These are phyloP conservation scores for Globisporangium emineosum DNA, from an alignment of 352 stramenopile genomes.

Conservation along the genomic window DNA sequence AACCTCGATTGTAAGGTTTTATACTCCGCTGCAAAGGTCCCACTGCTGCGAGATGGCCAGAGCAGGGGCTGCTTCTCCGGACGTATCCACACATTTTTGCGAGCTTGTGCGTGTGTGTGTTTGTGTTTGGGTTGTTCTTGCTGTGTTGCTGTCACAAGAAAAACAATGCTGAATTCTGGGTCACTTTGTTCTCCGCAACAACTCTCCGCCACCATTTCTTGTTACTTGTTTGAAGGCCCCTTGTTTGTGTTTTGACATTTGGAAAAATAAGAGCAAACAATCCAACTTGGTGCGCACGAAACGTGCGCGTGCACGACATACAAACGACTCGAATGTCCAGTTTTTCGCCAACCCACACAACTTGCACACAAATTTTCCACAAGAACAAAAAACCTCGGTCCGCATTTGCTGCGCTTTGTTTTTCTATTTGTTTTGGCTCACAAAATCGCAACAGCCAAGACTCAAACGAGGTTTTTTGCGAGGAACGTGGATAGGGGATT, in stretches of 20 bases:
- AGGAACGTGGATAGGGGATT: neutral
- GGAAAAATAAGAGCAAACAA: neutral
- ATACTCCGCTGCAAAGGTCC: neutral
- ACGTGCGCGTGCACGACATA: neutral
- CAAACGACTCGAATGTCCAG: neutral
- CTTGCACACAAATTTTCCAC: neutral
- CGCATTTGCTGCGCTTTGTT: too few relatives aligned
- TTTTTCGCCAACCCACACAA: neutral
- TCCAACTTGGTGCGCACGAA: neutral
- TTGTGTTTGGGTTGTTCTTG: neutral
- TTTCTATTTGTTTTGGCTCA: too few relatives aligned
- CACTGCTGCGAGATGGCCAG: slow-evolving; percentile 3
- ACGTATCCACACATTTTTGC: slow-evolving; percentile 14
- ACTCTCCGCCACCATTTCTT: neutral
- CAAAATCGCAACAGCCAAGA: too few relatives aligned
- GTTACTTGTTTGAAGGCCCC: neutral
- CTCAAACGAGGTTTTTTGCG: neutral
- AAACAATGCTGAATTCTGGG: neutral
- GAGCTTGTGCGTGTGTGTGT: neutral
- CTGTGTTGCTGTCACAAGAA: neutral
- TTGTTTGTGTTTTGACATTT: neutral
- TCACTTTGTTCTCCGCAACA: neutral
- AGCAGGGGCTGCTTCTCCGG: slow-evolving; percentile 13
- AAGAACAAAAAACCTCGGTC: neutral
- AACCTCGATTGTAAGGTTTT: slow-evolving; percentile 9